A percentile compares a stretch with the other conserved stretches of the same genome.
phyloP scores from a whole-genome alignment of 192 early-diverging fungal genomes.

The Coemansia sp. region DNA sequence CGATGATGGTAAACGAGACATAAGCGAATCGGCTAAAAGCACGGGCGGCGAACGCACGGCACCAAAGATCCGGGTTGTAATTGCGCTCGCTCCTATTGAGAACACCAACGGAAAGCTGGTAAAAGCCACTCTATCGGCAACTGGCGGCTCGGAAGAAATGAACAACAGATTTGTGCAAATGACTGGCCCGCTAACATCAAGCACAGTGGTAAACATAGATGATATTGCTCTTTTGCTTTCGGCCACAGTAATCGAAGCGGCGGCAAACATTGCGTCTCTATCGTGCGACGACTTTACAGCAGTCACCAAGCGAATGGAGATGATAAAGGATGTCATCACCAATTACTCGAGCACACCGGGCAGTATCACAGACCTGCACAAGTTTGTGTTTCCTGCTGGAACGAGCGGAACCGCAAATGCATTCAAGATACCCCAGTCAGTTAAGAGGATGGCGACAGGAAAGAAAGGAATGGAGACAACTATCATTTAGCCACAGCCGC shows the following conservation, averaged over 20 bases:
- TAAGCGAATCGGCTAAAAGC: neutral
- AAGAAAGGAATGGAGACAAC: neutral
- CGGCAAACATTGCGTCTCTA: conserved; percentile 52
- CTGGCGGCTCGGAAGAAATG: conserved; percentile 34
- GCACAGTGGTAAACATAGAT: conserved; percentile 31
- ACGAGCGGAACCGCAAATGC: conserved; percentile 39
- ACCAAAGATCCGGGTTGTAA: conserved; percentile 23
- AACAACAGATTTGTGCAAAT: conserved; percentile 45
- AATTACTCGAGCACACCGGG: conserved; percentile 20
- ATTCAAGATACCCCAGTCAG: conserved; percentile 15
- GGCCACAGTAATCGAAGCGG: conserved; percentile 41
- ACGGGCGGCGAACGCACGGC: neutral
- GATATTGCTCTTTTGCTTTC: conserved; percentile 41
- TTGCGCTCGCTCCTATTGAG: conserved; percentile 36
- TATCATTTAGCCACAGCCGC: neutral
- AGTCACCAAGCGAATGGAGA: conserved; percentile 35
- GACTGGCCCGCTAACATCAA: conserved; percentile 49
- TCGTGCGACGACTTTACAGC: conserved; percentile 47
- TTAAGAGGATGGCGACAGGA: neutral
- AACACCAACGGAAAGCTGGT: conserved; percentile 34
- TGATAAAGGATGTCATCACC: conserved; percentile 40
- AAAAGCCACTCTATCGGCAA: conserved; percentile 38
- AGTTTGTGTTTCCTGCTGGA: conserved; percentile 41
- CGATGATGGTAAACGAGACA: neutral
- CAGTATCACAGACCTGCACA: conserved; percentile 31